phyloP scores from a whole-genome alignment of 805 yeast species.

The Trichomonascus vanleenenianus region DNA sequence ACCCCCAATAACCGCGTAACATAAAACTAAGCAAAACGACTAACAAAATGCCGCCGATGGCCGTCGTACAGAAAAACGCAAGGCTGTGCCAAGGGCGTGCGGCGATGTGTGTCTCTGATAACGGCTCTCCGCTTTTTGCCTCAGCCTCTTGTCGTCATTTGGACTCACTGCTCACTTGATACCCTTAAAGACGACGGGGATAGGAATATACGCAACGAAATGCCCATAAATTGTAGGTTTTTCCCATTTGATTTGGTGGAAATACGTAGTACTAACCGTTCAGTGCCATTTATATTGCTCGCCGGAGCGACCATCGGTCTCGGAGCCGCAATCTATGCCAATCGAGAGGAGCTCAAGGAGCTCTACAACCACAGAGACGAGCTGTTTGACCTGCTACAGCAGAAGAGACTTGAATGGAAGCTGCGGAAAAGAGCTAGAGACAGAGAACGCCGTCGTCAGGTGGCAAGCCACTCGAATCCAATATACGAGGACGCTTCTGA shows the following conservation, averaged over 20 bases:
- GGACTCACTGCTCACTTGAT: too few species aligned
- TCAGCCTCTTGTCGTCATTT: neutral
- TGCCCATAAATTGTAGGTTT: constrained; percentile 1
- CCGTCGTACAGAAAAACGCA: too few species aligned
- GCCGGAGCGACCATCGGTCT: constrained; percentile 19
- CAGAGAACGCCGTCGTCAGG: too few species aligned
- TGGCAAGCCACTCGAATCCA: too few species aligned
- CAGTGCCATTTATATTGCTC: constrained; percentile 14
- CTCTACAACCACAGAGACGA: constrained; percentile 12
- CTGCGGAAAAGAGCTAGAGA: neutral
- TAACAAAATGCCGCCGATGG: too few species aligned
- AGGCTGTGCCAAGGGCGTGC: too few species aligned
- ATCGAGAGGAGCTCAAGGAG: constrained; percentile 16
- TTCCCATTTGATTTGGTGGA: neutral
- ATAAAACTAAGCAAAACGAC: too few species aligned
- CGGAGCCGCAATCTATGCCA: constrained; percentile 20
- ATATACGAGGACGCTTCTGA: too few species aligned
- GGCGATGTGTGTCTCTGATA: too few species aligned
- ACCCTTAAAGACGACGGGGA: too few species aligned
- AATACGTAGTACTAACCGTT: neutral
- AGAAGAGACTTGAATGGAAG: constrained; percentile 12
- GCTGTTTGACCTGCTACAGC: constrained; percentile 11
- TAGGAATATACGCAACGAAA: neutral
- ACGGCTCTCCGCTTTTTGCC: too few species aligned
- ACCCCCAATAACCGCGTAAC: too few species aligned